Evolutionary conservation across 2,329 filamentous ascomycete species (phyloP).

Genomic region (Gnomoniopsis sp.): DNA sequence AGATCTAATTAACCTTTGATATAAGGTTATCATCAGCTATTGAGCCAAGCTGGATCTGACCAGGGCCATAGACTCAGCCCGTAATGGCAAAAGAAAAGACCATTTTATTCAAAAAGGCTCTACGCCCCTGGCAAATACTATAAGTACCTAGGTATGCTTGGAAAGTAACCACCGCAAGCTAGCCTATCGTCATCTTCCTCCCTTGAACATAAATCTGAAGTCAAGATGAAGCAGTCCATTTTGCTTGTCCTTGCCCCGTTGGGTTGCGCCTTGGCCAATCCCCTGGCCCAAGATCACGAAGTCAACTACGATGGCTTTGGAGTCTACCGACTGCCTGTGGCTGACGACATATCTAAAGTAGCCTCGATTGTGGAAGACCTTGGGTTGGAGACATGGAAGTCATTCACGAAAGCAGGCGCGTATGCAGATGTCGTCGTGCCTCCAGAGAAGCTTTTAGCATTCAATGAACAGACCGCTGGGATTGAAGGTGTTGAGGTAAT

Average conservation of each 20-base stretch:
- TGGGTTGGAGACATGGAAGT: slow-evolving; percentile 35
- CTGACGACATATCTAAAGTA: slow-evolving; percentile 29
- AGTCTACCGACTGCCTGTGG: slow-evolving; percentile 38
- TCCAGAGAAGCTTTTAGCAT: slow-evolving; percentile 30
- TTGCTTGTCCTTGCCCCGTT: not conserved
- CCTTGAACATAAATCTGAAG: not conserved
- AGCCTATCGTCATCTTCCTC: not conserved
- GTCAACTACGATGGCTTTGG: slow-evolving; percentile 42
- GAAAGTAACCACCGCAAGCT: not conserved
- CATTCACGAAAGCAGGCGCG: slow-evolving; percentile 23
- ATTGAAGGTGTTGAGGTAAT: slow-evolving; percentile 30
- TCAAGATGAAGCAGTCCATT: not conserved
- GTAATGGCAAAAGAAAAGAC: too few species aligned
- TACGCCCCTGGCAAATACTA: too few species aligned
- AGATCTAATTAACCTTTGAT: too few species aligned
- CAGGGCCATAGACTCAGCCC: too few species aligned
- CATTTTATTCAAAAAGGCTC: too few species aligned
- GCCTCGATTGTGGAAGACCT: slow-evolving; percentile 32
- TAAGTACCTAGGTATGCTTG: too few species aligned
- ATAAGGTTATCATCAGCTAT: too few species aligned
- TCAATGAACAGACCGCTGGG: slow-evolving; percentile 29
- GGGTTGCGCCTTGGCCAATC: not conserved
- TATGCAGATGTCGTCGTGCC: slow-evolving; percentile 40
- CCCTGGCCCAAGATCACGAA: not conserved
- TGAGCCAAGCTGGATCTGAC: too few species aligned